These are phyloP conservation scores for Oryza glumipatula DNA, from an alignment of 176 grass and related monocot genomes.

Conservation along the genomic window DNA sequence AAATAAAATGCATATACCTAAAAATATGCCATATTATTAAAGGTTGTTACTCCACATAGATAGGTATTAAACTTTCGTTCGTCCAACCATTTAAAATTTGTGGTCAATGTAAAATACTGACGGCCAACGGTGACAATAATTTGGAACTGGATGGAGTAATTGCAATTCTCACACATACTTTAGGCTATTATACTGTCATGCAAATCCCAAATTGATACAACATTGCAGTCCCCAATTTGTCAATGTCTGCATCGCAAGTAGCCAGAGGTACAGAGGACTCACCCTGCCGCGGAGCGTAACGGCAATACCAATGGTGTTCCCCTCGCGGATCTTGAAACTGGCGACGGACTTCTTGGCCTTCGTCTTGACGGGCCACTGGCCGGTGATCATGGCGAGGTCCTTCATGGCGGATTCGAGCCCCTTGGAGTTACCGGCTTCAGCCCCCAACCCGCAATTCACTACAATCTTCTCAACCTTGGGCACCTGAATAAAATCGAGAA, in stretches of 20 bases:
- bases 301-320: slow-evolving; percentile 76
- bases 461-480: slow-evolving; percentile 87
- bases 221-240: slow-evolving; percentile 13
- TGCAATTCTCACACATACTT: neutral
- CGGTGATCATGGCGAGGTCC: slow-evolving; percentile 71
- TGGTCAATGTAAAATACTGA: too few relatives aligned
- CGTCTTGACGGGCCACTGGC: slow-evolving; percentile 85
- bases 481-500: slow-evolving; percentile 48
- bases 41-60: too few relatives aligned
- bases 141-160: neutral
- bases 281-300: slow-evolving; percentile 87
- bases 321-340: slow-evolving; percentile 89
- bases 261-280: neutral
- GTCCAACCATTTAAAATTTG: too few relatives aligned
- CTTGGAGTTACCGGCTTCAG: slow-evolving; percentile 79
- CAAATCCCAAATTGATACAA: neutral
- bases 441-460: slow-evolving; percentile 89
- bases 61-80: too few relatives aligned
- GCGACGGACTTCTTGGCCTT: slow-evolving; percentile 84
- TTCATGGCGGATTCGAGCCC: slow-evolving; percentile 84
- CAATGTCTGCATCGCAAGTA: neutral
- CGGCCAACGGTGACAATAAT: too few relatives aligned
- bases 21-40: too few relatives aligned
- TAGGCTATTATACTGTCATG: neutral
- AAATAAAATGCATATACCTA: too few relatives aligned